These are phyloP conservation scores for Aspergillus niger DNA, from an alignment of 2,329 filamentous ascomycete species.

Conservation along the genomic window DNA sequence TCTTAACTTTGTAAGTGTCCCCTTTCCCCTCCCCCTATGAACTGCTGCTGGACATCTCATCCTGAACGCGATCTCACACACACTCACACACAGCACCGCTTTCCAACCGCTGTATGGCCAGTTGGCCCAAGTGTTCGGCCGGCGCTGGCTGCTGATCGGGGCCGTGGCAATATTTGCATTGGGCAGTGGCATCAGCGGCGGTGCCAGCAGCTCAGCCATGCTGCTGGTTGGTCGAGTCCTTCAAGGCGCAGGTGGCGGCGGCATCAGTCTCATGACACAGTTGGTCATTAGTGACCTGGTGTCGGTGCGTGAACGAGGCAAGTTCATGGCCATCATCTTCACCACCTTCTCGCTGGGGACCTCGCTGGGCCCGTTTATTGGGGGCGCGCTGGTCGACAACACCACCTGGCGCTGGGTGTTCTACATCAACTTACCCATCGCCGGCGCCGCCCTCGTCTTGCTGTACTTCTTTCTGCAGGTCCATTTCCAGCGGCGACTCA, in stretches of 20 bases:
- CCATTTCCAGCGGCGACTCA: not conserved
- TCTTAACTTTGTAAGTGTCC: not conserved
- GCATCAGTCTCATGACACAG: conserved; percentile 45
- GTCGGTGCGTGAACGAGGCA: conserved; percentile 39
- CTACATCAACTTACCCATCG: conserved; percentile 33
- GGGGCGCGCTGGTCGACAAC: conserved; percentile 28
- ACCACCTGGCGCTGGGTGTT: conserved; percentile 33
- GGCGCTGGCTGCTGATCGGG: conserved; percentile 45
- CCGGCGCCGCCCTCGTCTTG: conserved; percentile 25
- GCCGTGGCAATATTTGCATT: conserved; percentile 52
- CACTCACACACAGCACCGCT: not conserved
- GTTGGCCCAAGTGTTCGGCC: conserved; percentile 55
- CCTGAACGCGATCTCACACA: too few species aligned
- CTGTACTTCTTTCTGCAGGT: conserved; percentile 29
- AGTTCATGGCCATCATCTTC: conserved; percentile 29
- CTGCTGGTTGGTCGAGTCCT: conserved; percentile 58
- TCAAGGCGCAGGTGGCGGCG: conserved; percentile 56
- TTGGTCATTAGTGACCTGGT: conserved; percentile 53
- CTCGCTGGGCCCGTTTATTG: conserved; percentile 50
- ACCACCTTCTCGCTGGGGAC: conserved; percentile 40
- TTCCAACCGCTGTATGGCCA: conserved; percentile 55
- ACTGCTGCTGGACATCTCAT: too few species aligned
- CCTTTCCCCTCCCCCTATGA: too few species aligned
- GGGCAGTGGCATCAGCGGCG: conserved; percentile 57
- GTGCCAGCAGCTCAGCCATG: conserved; percentile 46